These are phyloP conservation scores for Sophora flavescens DNA, from an alignment of 306 rosid species.

Conservation along the genomic window DNA sequence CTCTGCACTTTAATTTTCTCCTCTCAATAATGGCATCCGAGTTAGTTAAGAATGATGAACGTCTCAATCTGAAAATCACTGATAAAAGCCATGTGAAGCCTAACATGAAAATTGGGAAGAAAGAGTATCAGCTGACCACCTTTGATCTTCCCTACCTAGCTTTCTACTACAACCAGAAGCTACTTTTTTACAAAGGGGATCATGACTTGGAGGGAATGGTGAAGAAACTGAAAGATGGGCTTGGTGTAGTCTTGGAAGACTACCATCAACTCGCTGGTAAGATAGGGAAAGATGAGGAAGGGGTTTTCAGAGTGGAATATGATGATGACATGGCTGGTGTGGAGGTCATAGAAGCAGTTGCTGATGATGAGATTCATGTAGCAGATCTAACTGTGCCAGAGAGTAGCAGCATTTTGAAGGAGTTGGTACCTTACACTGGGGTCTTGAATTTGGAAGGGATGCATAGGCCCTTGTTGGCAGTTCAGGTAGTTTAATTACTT, in stretches of 20 bases:
- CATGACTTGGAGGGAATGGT: conserved; percentile 66
- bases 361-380: conserved; percentile 56
- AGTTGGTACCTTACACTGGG: conserved; percentile 70
- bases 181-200: conserved; percentile 69
- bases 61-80: conserved; percentile 59
- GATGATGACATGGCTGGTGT: conserved; percentile 76
- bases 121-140: conserved; percentile 74
- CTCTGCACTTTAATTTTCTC: not conserved
- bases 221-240: conserved; percentile 71
- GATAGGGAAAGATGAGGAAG: conserved; percentile 88
- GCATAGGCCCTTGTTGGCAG: conserved; percentile 76
- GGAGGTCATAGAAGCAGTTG: conserved; percentile 71
- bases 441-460: conserved; percentile 85
- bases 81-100: conserved; percentile 69
- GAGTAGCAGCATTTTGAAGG: conserved; percentile 62
- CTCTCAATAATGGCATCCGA: conserved; percentile 49
- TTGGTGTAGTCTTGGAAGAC: conserved; percentile 65
- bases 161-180: conserved; percentile 96
- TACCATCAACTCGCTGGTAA: conserved; percentile 85
- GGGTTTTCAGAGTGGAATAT: conserved; percentile 80
- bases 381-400: conserved; percentile 75
- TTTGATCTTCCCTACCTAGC: conserved; percentile 94
- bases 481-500: conserved; percentile 76
- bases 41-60: conserved; percentile 26
- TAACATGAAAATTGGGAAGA: conserved; percentile 62